phyloP scores from a whole-genome alignment of 2,329 filamentous ascomycete species.

The Fusarium mexicanum region DNA sequence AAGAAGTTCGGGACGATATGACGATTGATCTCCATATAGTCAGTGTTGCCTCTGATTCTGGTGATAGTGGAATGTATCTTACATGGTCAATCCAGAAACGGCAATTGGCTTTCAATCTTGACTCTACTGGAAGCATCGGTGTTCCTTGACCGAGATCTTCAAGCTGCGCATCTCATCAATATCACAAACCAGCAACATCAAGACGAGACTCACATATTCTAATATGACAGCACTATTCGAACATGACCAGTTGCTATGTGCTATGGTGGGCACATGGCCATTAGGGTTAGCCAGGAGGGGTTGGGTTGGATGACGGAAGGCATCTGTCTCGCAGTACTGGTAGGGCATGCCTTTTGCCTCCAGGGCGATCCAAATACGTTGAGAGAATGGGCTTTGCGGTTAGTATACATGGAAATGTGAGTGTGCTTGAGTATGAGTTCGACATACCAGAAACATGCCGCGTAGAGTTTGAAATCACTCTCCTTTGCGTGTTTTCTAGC shows the following conservation, averaged over 20 bases:
- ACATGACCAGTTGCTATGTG: slow-evolving; percentile 82
- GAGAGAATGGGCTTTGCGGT: slow-evolving; percentile 76
- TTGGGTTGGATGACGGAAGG: slow-evolving; percentile 70
- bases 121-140: slow-evolving; percentile 70
- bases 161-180: slow-evolving; percentile 55
- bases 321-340: slow-evolving; percentile 87
- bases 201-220: slow-evolving; percentile 73
- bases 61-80: slow-evolving; percentile 18
- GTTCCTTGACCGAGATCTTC: slow-evolving; percentile 74
- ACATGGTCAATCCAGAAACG: slow-evolving; percentile 86
- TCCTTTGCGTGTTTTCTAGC: slow-evolving; percentile 76
- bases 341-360: slow-evolving; percentile 82
- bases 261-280: slow-evolving; percentile 79
- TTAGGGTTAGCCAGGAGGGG: slow-evolving; percentile 80
- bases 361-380: slow-evolving; percentile 88
- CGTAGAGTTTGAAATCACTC: slow-evolving; percentile 78
- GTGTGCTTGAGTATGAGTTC: not conserved
- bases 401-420: not conserved
- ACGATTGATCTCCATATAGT: slow-evolving; percentile 70
- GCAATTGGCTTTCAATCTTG: slow-evolving; percentile 76
- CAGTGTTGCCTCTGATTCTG: not conserved
- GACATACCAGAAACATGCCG: slow-evolving; percentile 84
- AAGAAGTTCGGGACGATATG: slow-evolving; percentile 82
- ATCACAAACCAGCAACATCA: not conserved
- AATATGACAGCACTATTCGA: slow-evolving; percentile 84